Percentiles rank a stretch among this genome's conserved stretches.
Evolutionary conservation across 345 rosid species (phyloP).

Genomic region (Dimocarpus longan): DNA sequence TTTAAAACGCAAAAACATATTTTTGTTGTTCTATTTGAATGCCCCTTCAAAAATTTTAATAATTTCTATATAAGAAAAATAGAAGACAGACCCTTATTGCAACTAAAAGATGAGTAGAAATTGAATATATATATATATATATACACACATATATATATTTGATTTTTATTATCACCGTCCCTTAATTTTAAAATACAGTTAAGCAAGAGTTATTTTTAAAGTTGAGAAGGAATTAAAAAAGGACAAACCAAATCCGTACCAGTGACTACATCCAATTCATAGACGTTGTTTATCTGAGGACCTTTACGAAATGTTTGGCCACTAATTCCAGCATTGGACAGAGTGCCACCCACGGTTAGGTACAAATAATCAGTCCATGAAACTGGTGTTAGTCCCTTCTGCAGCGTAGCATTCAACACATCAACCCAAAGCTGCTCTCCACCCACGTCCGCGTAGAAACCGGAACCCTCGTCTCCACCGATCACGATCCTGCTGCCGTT

Average conservation of each 20-base stretch:
- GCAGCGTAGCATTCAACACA: conserved; percentile 35
- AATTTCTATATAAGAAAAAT: too few species aligned
- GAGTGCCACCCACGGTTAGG: conserved; percentile 55
- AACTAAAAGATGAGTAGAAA: too few species aligned
- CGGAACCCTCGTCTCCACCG: conserved; percentile 3
- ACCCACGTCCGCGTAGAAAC: conserved; percentile 46
- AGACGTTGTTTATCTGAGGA: conserved; percentile 60
- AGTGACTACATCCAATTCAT: conserved; percentile 54
- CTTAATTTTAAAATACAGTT: too few species aligned
- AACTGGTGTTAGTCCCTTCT: conserved; percentile 46
- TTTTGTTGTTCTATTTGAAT: too few species aligned
- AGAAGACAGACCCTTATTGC: too few species aligned
- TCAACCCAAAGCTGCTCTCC: conserved; percentile 53
- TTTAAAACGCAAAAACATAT: too few species aligned
- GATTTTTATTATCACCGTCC: too few species aligned
- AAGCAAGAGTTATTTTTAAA: too few species aligned
- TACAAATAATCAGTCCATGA: conserved; percentile 59
- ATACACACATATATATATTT: too few species aligned
- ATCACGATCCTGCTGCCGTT: neutral
- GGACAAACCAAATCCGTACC: conserved; percentile 25
- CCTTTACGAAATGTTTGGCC: conserved; percentile 50
- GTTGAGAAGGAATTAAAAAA: neutral
- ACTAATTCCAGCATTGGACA: conserved; percentile 58
- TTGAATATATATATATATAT: too few species aligned
- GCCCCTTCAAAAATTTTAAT: too few species aligned